Conservation (phyloP, 495 filamentous ascomycete species). For the Penicillium egyptiacum region DNA sequence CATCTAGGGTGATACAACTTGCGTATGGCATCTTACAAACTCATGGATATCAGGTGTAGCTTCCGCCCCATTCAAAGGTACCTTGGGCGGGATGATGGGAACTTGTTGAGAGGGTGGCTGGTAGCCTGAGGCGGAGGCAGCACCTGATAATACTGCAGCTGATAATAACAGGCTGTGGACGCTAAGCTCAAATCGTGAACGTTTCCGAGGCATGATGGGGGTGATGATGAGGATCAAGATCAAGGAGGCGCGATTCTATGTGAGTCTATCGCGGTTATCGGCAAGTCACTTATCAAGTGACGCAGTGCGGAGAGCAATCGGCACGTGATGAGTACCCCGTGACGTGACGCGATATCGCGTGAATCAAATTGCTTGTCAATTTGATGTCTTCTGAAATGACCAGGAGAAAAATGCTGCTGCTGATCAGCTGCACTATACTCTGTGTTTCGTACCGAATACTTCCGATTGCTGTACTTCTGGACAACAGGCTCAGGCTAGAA, state of each 20-base stretch:
- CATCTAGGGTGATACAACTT: not conserved
- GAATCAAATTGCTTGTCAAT: not conserved
- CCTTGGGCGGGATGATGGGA: slow-evolving; percentile 37
- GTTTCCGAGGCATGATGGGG: slow-evolving; percentile 23
- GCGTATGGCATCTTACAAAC: slow-evolving; percentile 36
- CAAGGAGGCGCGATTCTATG: slow-evolving; percentile 16
- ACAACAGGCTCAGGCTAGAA: not conserved
- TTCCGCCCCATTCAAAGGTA: slow-evolving; percentile 27
- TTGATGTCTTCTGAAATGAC: not conserved
- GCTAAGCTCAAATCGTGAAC: slow-evolving; percentile 12
- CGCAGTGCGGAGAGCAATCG: slow-evolving; percentile 27
- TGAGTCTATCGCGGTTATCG: slow-evolving; percentile 16
- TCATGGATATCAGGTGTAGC: slow-evolving; percentile 30
- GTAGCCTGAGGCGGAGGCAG: slow-evolving; percentile 29
- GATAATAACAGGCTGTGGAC: slow-evolving; percentile 27
- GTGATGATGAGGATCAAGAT: slow-evolving; percentile 8
- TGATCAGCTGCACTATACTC: not conserved
- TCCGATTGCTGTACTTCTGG: slow-evolving; percentile 1
- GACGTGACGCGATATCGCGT: slow-evolving; percentile 11
- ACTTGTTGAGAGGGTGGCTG: slow-evolving; percentile 18
- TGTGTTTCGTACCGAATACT: not conserved
- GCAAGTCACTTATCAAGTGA: slow-evolving; percentile 29
- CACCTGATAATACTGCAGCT: slow-evolving; percentile 22
- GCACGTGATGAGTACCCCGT: slow-evolving; percentile 23
- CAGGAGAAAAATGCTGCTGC: not conserved